Evolutionary conservation across 805 yeast genomes (phyloP), one percentile per base, ranked within the genome.

Genomic region (Metschnikowia anglica): DNA sequence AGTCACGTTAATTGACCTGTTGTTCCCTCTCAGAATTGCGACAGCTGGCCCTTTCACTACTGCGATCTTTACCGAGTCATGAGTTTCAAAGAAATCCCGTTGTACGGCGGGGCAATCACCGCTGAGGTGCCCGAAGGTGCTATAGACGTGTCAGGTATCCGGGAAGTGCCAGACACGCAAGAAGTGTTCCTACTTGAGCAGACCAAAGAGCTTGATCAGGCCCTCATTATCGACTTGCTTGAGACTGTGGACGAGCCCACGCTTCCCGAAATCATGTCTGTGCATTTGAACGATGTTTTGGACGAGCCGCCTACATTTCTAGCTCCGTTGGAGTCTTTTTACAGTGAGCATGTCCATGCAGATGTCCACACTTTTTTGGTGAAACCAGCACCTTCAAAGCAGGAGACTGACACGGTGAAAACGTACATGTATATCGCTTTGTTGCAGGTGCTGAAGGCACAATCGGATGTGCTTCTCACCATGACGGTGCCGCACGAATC

Each of bases 91-190:
- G 27, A 27, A 18, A 18, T 33, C 31, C 28, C 21, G 13, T 23
- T 53, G 9, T 53, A 47, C 58, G 98, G 98, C 0, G 98, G 97
- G 1, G 93, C 96, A 0, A 74, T 89, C 15, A 56, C 72, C 2
- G 72, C 80, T 0, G 62, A 61, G 3, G 45, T 89, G 4, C 96
- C 96, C 0, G 44, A 52, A 1, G 77, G 76, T 0, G 71, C 83
- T 37, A 57, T 83, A 1, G 97, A 93, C 61, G 97, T 89, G 0
- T 84, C 96, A 1, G 61, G 70, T 27, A 59, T 90, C 37, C 70
- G 99, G 43, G 87, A 87, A 47, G 79, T 93, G 3, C 98, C 99
- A 0, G 97, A 93, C 56, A 81, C 89, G 1, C 98, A 93, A 60
- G 99, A 91, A 61, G 97, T 91, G 19, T 93, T 77, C 61, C 79